Evolutionary conservation across 2,329 filamentous ascomycete genomes (phyloP).

Genomic region (Macroventuria anomochaeta): DNA sequence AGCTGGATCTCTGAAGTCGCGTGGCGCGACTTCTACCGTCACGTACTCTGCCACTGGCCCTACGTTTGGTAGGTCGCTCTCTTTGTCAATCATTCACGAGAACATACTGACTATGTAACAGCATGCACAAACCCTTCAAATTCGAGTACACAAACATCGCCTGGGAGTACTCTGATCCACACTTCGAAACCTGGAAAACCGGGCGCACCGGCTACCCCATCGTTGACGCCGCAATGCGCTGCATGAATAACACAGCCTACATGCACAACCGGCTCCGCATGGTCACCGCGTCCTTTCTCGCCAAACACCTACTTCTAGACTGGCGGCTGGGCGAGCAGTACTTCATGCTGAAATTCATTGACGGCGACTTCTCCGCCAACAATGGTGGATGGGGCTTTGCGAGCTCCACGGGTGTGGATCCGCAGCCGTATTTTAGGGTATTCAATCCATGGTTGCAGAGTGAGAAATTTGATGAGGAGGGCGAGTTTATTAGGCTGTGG

Average conservation of each 20-base stretch:
- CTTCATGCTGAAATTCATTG: constrained; percentile 58
- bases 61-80: constrained; percentile 76
- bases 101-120: constrained; percentile 23
- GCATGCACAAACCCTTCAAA: constrained; percentile 81
- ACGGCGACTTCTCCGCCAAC: constrained; percentile 58
- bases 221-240: constrained; percentile 61
- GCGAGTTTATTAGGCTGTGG: constrained; percentile 83
- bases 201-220: constrained; percentile 55
- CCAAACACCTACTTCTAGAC: constrained; percentile 58
- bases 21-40: constrained; percentile 60
- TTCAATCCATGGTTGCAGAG: constrained; percentile 87
- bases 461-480: constrained; percentile 81
- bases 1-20: constrained; percentile 61
- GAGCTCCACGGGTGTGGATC: constrained; percentile 76
- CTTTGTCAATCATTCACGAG: too few species aligned
- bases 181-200: constrained; percentile 71
- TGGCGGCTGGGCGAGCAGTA: constrained; percentile 60
- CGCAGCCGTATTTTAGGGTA: constrained; percentile 88
- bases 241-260: constrained; percentile 56
- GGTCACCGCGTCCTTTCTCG: constrained; percentile 58
- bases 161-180: constrained; percentile 67
- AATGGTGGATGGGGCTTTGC: constrained; percentile 72
- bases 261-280: constrained; percentile 62
- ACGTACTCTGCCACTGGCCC: constrained; percentile 82
- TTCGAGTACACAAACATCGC: constrained; percentile 81